Evolutionary conservation across 208 protist species (phyloP), one percentile per base, ranked within the genome.

Genomic region (Acanthamoeba lenticulata): DNA sequence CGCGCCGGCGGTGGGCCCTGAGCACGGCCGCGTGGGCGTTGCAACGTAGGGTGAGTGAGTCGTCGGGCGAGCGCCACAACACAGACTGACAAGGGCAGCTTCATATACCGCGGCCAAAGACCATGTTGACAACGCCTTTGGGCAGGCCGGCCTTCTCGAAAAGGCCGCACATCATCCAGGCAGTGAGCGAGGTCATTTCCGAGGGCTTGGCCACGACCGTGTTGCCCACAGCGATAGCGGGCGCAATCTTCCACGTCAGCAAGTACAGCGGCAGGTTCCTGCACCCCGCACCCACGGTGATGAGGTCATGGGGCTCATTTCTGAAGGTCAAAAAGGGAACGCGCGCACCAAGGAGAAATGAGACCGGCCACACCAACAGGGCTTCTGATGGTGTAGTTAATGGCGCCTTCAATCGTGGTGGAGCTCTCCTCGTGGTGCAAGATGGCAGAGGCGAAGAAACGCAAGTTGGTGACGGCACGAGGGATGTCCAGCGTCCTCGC

Each of bases 161-260:
- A 0, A 97, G 57, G 9, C 95, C 17, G 42, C 62, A 74, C 17
- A 98, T 92, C 13, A 97, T 45, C 36, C 77, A 91, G 4, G 97
- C 97, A 27, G 97, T 98, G 34, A 95, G 45, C 29, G 97, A 95
- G 21, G 97, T 98, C 4, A 98, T 72, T 74, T 98, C 97, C 34
- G 92, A 96, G 42, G 97, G 97, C 90, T 98, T 98, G 45, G 85
- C 90, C 32, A 98, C 96, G 29, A 95, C 89, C 9, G 95, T 96
- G 65, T 96, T 96, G 55, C 95, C 95, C 13, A 52, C 32, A 19
- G 85, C 95, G 9, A 97, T 89, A 6, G 97, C 97, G 29, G 97
- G 97, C 19, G 97, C 97, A 44, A 98, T 95, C 86, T 98, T 98
- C 97, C 96, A 98, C n/a, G 96, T 97, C n/a, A 98, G 65, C 9